Evolutionary conservation across 2,329 filamentous ascomycete species (phyloP).

Genomic region (Penicillium verrucosum): DNA sequence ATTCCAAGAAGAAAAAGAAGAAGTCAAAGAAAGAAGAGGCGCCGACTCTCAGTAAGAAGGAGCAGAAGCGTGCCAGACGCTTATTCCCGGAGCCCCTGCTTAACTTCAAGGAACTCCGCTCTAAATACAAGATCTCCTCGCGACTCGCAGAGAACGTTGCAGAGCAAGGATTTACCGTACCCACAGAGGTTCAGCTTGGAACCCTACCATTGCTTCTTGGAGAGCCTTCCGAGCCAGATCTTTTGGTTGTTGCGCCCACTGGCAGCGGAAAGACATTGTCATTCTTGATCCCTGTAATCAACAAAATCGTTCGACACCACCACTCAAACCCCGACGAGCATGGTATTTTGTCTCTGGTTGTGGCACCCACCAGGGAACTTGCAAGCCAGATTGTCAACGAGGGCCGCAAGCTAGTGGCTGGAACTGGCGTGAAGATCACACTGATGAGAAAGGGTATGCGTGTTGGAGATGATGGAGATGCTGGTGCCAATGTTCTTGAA

Average conservation of each 20-base stretch:
- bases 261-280: conserved; percentile 95
- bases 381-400: conserved; percentile 79
- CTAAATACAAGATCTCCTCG: conserved; percentile 68
- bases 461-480: conserved; percentile 47
- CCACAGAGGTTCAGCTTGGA: conserved; percentile 91
- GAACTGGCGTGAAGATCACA: conserved; percentile 74
- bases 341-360: conserved; percentile 65
- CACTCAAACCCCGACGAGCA: conserved; percentile 52
- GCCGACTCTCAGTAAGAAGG: conserved; percentile 44
- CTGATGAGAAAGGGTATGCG: conserved; percentile 84
- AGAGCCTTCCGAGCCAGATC: conserved; percentile 58
- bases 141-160: conserved; percentile 74
- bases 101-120: conserved; percentile 69
- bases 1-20: conserved; percentile 52
- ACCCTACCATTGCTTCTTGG: conserved; percentile 73
- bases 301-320: conserved; percentile 62
- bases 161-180: conserved; percentile 78
- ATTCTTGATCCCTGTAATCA: conserved; percentile 83
- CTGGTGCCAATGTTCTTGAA: conserved; percentile 39
- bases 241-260: conserved; percentile 86
- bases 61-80: conserved; percentile 51
- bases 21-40: conserved; percentile 51
- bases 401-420: conserved; percentile 72
- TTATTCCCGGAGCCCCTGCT: conserved; percentile 77
- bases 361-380: conserved; percentile 78